Conservation (phyloP, 148 eudicot species). For the Chenopodium suecicum region DNA sequence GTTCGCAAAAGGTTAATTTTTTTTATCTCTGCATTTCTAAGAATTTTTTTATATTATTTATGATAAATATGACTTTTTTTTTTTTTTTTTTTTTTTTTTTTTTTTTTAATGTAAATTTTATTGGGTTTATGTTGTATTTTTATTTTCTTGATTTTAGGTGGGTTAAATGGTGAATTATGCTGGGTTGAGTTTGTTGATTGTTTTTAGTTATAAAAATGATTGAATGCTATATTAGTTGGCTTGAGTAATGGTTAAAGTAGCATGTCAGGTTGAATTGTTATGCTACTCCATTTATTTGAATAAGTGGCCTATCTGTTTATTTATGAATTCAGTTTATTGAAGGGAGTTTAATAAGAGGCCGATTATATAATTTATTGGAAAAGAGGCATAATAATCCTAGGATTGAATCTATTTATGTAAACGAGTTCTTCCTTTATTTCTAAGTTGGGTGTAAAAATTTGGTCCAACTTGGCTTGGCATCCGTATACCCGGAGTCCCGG, state of each 20-base stretch:
- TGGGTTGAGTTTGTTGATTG: background rate
- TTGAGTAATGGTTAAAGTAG: background rate
- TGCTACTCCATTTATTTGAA: too few species aligned
- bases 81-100: background rate
- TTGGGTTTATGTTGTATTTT: background rate
- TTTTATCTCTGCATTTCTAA: background rate
- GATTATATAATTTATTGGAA: too few species aligned
- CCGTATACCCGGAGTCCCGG: too few species aligned
- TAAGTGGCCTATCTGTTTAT: too few species aligned
- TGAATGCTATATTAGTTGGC: background rate
- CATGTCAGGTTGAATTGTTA: background rate
- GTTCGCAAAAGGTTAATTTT: slow-evolving; percentile 57
- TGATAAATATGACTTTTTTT: background rate
- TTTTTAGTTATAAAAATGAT: background rate
- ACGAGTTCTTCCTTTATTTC: too few species aligned
- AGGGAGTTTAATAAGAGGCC: too few species aligned
- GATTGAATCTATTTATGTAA: too few species aligned
- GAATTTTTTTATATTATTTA: background rate
- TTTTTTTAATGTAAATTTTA: background rate
- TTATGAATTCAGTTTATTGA: too few species aligned
- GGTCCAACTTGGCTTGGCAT: too few species aligned
- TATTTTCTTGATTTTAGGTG: background rate
- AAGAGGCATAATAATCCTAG: too few species aligned
- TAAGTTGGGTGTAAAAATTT: too few species aligned
- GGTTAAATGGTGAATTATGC: background rate